Conservation (phyloP, 2,329 filamentous ascomycete genomes). For the Sarocladium brachiariae region DNA sequence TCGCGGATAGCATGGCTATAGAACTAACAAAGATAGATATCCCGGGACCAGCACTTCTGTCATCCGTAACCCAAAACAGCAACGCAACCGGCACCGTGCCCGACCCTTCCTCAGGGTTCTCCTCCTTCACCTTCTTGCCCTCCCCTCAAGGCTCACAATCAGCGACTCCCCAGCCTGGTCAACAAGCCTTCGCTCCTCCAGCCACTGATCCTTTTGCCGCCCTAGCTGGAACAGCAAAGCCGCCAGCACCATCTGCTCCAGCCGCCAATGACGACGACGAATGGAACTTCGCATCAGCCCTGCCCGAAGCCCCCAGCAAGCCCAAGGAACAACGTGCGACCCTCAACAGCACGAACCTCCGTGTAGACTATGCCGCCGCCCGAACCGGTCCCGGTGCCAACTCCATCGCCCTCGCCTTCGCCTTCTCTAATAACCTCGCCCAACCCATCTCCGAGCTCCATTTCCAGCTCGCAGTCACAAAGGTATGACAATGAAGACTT, state of each 20-base stretch:
- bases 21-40: slow-evolving; percentile 42
- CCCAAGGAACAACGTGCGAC: slow-evolving; percentile 56
- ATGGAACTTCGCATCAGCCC: slow-evolving; percentile 85
- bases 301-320: slow-evolving; percentile 54
- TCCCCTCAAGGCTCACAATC: slow-evolving; percentile 46
- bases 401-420: slow-evolving; percentile 63
- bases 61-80: slow-evolving; percentile 55
- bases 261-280: slow-evolving; percentile 68
- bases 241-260: slow-evolving; percentile 14
- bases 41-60: slow-evolving; percentile 57
- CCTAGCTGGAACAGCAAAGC: slow-evolving; percentile 29
- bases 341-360: slow-evolving; percentile 63
- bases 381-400: slow-evolving; percentile 46
- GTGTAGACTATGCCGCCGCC: slow-evolving; percentile 66
- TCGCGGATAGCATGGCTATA: not conserved
- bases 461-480: slow-evolving; percentile 89
- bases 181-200: slow-evolving; percentile 30
- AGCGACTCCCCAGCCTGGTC: slow-evolving; percentile 44
- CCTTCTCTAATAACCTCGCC: slow-evolving; percentile 76
- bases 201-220: slow-evolving; percentile 47
- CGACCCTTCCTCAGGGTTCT: slow-evolving; percentile 41
- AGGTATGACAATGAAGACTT: slow-evolving; percentile 36
- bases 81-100: slow-evolving; percentile 41
- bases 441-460: slow-evolving; percentile 72
- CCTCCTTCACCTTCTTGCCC: slow-evolving; percentile 48